Evolutionary conservation across 1,139 yeast species (phyloP).

Genomic region (Blastobotrys elegans): DNA sequence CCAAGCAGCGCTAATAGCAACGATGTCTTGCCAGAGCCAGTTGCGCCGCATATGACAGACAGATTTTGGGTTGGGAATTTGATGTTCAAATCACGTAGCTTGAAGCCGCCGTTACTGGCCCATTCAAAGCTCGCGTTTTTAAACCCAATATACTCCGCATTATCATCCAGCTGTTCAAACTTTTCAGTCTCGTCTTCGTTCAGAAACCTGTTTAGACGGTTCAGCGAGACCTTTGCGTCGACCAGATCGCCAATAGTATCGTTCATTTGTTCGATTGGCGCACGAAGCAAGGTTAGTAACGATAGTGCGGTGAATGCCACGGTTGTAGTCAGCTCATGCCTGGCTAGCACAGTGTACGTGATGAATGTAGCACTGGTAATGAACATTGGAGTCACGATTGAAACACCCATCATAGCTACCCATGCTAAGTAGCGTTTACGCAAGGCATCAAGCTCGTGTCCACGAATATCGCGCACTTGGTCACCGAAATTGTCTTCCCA

Average conservation of each 20-base stretch:
- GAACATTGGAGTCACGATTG: conserved; percentile 77
- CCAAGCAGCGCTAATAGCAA: conserved; percentile 84
- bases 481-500: conserved; percentile 95
- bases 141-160: no score
- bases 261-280: conserved; percentile 82
- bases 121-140: conserved; percentile 43
- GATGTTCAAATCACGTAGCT: no score
- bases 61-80: conserved; percentile 51
- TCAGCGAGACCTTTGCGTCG: conserved; percentile 84
- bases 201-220: conserved; percentile 77
- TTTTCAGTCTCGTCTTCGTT: no score
- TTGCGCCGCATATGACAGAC: conserved; percentile 60
- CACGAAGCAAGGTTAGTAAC: conserved; percentile 72
- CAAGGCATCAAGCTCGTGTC: conserved; percentile 60
- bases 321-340: conserved; percentile 78
- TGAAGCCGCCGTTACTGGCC: not conserved
- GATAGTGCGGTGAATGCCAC: conserved; percentile 90
- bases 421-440: conserved; percentile 59
- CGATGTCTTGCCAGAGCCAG: no score
- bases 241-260: conserved; percentile 81
- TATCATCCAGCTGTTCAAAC: no score
- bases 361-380: conserved; percentile 78
- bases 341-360: no score
- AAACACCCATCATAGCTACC: conserved; percentile 59
- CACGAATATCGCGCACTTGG: conserved; percentile 70